A percentile compares a stretch with the other conserved stretches of the same genome.
Conservation (phyloP, 352 stramenopile species). For the Globisporangium paddicum region DNA sequence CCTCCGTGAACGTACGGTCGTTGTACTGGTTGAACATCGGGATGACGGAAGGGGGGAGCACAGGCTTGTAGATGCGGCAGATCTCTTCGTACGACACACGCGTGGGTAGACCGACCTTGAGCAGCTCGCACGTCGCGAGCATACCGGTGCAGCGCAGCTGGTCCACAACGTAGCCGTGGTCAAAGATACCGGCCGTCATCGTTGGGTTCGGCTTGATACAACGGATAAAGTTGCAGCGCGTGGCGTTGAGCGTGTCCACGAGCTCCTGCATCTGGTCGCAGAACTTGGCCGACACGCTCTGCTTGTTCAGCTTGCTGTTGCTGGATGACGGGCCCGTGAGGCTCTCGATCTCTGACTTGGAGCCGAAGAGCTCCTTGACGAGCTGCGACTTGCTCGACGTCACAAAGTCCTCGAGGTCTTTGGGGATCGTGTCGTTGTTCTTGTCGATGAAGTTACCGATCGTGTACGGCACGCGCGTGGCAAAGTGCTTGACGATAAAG, state of each 20-base stretch:
- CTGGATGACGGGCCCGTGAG: constrained; percentile 27
- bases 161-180: constrained; percentile 88
- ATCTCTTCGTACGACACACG: constrained; percentile 89
- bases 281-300: constrained; percentile 82
- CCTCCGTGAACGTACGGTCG: constrained; percentile 83
- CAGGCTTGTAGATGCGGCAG: constrained; percentile 82
- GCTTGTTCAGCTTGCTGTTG: constrained; percentile 27
- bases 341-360: constrained; percentile 46
- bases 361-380: constrained; percentile 81
- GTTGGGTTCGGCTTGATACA: constrained; percentile 91
- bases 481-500: constrained; percentile 97
- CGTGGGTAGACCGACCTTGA: constrained; percentile 89
- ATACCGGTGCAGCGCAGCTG: constrained; percentile 89
- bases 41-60: constrained; percentile 64
- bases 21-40: constrained; percentile 83
- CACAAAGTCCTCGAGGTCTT: constrained; percentile 89
- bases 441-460: constrained; percentile 95
- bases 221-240: constrained; percentile 85
- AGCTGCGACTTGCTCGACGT: constrained; percentile 71
- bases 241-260: constrained; percentile 82
- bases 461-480: constrained; percentile 93
- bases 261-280: constrained; percentile 85
- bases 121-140: constrained; percentile 86
- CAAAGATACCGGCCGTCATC: constrained; percentile 73
- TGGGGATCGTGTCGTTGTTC: constrained; percentile 95